Evolutionary conservation across 2,329 filamentous ascomycete species (phyloP).

Genomic region (Aspergillus pseudonomiae): DNA sequence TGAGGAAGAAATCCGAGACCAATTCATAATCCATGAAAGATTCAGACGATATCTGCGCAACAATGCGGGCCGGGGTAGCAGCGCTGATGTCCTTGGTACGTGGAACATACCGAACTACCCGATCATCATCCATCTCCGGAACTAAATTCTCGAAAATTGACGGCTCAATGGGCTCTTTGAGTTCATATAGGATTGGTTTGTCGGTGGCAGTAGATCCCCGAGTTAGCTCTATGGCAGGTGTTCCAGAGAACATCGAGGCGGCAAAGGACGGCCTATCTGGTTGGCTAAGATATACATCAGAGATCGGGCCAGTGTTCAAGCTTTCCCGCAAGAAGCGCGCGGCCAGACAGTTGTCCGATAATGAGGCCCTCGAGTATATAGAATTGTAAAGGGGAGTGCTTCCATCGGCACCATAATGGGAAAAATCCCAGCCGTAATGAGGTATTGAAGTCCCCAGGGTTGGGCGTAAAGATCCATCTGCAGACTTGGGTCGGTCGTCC

Average conservation of each 20-base stretch:
- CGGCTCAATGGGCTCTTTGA: slow-evolving; percentile 64
- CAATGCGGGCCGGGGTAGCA: slow-evolving; percentile 84
- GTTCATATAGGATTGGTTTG: slow-evolving; percentile 48
- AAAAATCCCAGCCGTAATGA: slow-evolving; percentile 79
- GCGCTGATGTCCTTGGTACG: slow-evolving; percentile 76
- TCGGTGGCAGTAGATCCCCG: slow-evolving; percentile 36
- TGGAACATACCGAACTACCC: slow-evolving; percentile 79
- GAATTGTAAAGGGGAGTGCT: slow-evolving; percentile 79
- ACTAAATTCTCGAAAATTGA: slow-evolving; percentile 79
- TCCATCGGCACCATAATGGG: slow-evolving; percentile 75
- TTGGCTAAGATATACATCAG: slow-evolving; percentile 30
- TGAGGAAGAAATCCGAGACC: slow-evolving; percentile 96
- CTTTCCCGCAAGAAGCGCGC: slow-evolving; percentile 58
- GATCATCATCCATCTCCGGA: slow-evolving; percentile 77
- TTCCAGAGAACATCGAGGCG: slow-evolving; percentile 40
- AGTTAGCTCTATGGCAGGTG: slow-evolving; percentile 35
- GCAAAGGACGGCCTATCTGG: slow-evolving; percentile 38
- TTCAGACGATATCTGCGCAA: slow-evolving; percentile 95
- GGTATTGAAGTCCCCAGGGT: slow-evolving; percentile 77
- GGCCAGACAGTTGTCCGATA: slow-evolving; percentile 68
- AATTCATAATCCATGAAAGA: slow-evolving; percentile 96
- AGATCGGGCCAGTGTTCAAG: slow-evolving; percentile 26
- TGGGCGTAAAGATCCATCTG: slow-evolving; percentile 60
- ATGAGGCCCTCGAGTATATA: slow-evolving; percentile 70
- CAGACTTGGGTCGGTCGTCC: slow-evolving; percentile 64